phyloP scores from a whole-genome alignment of 2,329 filamentous ascomycete genomes.

The Trichoderma cornu-damae region DNA sequence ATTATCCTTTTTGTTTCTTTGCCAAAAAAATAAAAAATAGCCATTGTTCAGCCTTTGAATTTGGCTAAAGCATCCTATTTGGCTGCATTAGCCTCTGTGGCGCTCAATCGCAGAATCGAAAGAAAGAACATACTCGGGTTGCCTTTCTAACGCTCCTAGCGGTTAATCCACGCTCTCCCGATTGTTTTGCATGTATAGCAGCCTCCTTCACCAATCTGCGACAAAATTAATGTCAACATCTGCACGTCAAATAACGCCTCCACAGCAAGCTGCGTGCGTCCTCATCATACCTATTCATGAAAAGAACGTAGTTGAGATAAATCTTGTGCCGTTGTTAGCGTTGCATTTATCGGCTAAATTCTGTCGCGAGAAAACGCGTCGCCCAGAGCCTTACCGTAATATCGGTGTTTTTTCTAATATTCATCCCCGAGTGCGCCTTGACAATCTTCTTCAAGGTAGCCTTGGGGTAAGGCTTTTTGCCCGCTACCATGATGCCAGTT shows the following conservation, averaged over 20 bases:
- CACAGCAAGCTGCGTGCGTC: background rate
- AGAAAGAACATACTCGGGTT: conserved; percentile 56
- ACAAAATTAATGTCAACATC: background rate
- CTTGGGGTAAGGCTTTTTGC: conserved; percentile 75
- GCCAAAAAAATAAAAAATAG: too few relatives aligned
- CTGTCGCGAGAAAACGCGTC: background rate
- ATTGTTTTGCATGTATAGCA: conserved; percentile 66
- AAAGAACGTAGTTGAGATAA: conserved; percentile 77
- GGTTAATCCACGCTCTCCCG: conserved; percentile 68
- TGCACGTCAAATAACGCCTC: background rate
- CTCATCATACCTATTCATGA: conserved; percentile 60
- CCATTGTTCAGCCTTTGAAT: conserved; percentile 55
- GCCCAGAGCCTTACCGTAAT: conserved; percentile 55
- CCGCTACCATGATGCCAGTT: conserved; percentile 32
- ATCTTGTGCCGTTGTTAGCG: conserved; percentile 52
- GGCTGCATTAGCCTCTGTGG: background rate
- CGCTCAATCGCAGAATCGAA: background rate
- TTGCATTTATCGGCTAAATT: background rate
- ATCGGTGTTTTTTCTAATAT: conserved; percentile 78
- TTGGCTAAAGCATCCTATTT: conserved; percentile 58
- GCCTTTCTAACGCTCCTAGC: conserved; percentile 72
- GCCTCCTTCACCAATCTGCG: conserved; percentile 72
- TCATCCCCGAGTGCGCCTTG: conserved; percentile 79
- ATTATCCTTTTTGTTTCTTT: background rate
- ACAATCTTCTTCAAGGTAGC: conserved; percentile 82